A percentile compares a stretch with the other conserved stretches of the same genome.
phyloP scores from a whole-genome alignment of 345 rosid species.

The Anastatica hierochuntica region DNA sequence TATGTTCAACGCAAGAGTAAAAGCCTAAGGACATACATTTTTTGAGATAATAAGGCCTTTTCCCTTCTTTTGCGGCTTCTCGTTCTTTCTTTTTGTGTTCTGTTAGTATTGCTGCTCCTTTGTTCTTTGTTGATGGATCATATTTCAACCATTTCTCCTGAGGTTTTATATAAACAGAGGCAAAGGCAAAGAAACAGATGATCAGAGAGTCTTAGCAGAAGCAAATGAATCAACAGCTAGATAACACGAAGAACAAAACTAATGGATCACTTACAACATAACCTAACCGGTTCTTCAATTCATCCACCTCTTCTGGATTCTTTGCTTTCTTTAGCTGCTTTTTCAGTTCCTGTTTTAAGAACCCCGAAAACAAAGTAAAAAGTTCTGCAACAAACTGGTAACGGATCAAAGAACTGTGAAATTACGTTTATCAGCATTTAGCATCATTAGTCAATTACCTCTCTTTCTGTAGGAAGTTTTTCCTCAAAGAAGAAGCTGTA shows the following conservation, averaged over 20 bases:
- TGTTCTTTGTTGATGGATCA: conserved; percentile 49
- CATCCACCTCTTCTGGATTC: conserved; percentile 31
- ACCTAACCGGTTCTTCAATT: conserved; percentile 30
- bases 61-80: conserved; percentile 83
- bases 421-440: neutral
- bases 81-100: conserved; percentile 80
- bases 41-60: conserved; percentile 73
- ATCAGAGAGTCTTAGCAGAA: neutral
- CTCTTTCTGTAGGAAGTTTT: conserved; percentile 45
- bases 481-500: conserved; percentile 57
- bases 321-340: conserved; percentile 35
- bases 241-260: neutral
- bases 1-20: neutral
- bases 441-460: conserved; percentile 16
- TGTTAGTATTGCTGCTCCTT: conserved; percentile 48
- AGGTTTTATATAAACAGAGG: neutral
- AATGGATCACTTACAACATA: conserved; percentile 54
- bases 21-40: conserved; percentile 39
- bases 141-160: conserved; percentile 72
- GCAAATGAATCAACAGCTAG: neutral
- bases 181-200: neutral
- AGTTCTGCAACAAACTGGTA: neutral
- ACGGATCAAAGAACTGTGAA: too few species aligned
- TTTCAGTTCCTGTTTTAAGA: conserved; percentile 32
- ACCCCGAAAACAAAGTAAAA: neutral